Conservation (phyloP, 495 filamentous ascomycete species). For the Daldinia vernicosa region DNA sequence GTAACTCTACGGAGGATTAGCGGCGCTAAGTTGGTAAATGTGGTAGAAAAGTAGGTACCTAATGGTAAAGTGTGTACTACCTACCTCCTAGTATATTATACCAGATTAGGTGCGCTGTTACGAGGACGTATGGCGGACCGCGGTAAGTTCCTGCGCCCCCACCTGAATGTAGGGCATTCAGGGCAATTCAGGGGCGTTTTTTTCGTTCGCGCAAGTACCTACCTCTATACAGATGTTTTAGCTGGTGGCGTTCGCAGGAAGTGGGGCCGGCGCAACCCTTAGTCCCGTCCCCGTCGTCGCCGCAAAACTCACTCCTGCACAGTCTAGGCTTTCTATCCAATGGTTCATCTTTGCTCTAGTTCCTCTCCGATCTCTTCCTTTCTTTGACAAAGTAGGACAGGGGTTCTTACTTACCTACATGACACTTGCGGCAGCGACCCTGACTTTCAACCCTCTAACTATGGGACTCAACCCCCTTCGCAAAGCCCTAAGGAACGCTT, state of each 20-base stretch:
- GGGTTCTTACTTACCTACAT: conserved; percentile 21
- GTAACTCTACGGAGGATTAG: not conserved
- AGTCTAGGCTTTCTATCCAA: conserved; percentile 35
- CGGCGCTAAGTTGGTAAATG: not conserved
- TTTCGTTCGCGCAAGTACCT: conserved; percentile 8
- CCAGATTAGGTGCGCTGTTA: conserved; percentile 3
- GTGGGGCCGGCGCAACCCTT: conserved; percentile 17
- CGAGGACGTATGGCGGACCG: not conserved
- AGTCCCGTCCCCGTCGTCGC: conserved; percentile 35
- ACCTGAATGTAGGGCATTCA: not conserved
- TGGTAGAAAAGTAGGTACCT: not conserved
- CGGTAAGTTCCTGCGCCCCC: not conserved
- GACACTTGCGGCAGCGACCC: conserved; percentile 30
- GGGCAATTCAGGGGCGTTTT: not conserved
- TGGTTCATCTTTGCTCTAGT: conserved; percentile 23
- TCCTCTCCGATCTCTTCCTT: conserved; percentile 38
- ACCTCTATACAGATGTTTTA: not conserved
- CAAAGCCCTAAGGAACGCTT: conserved; percentile 9
- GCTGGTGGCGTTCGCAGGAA: conserved; percentile 28
- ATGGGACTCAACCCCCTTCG: conserved; percentile 10
- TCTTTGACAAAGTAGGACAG: conserved; percentile 22
- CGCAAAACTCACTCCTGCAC: conserved; percentile 34
- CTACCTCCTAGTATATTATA: too few species aligned
- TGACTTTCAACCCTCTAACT: conserved; percentile 24
- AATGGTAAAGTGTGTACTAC: not conserved